Evolutionary conservation across 1,284 basidiomycete genomes (phyloP).

Genomic region (Puccinia brachypodii): DNA sequence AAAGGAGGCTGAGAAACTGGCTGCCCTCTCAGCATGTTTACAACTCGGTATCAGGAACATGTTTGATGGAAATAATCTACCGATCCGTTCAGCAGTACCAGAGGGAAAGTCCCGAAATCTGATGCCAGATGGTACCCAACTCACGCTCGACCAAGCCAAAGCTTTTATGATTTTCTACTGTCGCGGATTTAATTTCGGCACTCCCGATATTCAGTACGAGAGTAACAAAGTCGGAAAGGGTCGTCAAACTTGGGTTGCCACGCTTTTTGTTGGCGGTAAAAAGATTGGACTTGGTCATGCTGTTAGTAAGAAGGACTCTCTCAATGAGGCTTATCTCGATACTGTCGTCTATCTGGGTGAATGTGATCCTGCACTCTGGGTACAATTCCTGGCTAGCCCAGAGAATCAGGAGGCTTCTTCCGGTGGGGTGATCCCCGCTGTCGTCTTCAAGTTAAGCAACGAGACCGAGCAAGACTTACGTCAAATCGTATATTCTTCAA

Average conservation of each 20-base stretch:
- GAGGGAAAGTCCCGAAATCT: slow-evolving; percentile 24
- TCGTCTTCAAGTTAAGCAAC: slow-evolving; percentile 71
- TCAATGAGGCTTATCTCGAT: slow-evolving; percentile 77
- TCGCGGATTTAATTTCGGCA: slow-evolving; percentile 73
- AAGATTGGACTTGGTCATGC: slow-evolving; percentile 76
- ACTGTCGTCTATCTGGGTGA: slow-evolving; percentile 80
- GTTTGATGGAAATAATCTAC: slow-evolving; percentile 54
- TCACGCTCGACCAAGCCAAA: slow-evolving; percentile 74
- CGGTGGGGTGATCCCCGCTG: slow-evolving; percentile 68
- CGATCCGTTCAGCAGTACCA: slow-evolving; percentile 21
- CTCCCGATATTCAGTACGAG: slow-evolving; percentile 71
- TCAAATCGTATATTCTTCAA: slow-evolving; percentile 70
- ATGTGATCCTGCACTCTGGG: slow-evolving; percentile 79
- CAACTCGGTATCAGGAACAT: slow-evolving; percentile 67
- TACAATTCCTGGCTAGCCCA: slow-evolving; percentile 62
- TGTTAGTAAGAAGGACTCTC: slow-evolving; percentile 72
- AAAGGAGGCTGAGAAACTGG: slow-evolving; percentile 73
- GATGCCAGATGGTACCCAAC: slow-evolving; percentile 68
- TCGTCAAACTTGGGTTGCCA: slow-evolving; percentile 70
- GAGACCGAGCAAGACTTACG: slow-evolving; percentile 72
- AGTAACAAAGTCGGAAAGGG: slow-evolving; percentile 53
- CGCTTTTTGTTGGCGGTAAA: slow-evolving; percentile 75
- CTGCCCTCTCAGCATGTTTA: slow-evolving; percentile 70
- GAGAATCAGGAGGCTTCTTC: slow-evolving; percentile 55
- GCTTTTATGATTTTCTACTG: slow-evolving; percentile 97